Conservation (phyloP, 257 asterid genomes). For the Parsonsia alboflavescens region DNA sequence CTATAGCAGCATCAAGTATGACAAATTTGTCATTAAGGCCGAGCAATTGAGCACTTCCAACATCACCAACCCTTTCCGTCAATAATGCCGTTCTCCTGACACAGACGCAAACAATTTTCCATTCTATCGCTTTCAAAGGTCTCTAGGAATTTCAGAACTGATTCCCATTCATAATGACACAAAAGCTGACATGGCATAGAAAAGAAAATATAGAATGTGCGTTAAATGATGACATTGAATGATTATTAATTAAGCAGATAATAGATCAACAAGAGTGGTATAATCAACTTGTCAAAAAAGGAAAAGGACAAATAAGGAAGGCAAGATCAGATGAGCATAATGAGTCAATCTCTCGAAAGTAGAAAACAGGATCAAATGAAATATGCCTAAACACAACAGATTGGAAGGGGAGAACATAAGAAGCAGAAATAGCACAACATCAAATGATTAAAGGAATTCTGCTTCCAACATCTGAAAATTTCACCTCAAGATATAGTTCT, state of each 20-base stretch:
- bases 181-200: slow-evolving; percentile 59
- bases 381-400: neutral
- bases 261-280: neutral
- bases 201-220: neutral
- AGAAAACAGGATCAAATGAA: neutral
- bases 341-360: neutral
- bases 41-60: slow-evolving; percentile 80
- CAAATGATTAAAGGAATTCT: neutral
- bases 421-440: neutral
- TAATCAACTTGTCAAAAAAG: neutral
- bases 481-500: slow-evolving; percentile 90
- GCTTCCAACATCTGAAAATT: slow-evolving; percentile 9
- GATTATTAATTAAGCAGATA: neutral
- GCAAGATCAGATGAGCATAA: neutral
- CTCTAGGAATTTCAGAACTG: slow-evolving; percentile 92
- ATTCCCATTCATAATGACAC: slow-evolving; percentile 67
- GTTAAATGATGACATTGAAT: neutral
- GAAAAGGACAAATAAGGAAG: neutral
- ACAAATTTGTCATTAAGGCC: slow-evolving; percentile 55
- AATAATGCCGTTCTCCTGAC: slow-evolving; percentile 78
- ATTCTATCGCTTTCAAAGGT: slow-evolving; percentile 93
- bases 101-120: slow-evolving; percentile 78
- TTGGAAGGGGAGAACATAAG: neutral
- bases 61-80: slow-evolving; percentile 97
- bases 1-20: slow-evolving; percentile 56